phyloP scores from a whole-genome alignment of 2,329 filamentous ascomycete genomes.

The Neoascochyta sp. region DNA sequence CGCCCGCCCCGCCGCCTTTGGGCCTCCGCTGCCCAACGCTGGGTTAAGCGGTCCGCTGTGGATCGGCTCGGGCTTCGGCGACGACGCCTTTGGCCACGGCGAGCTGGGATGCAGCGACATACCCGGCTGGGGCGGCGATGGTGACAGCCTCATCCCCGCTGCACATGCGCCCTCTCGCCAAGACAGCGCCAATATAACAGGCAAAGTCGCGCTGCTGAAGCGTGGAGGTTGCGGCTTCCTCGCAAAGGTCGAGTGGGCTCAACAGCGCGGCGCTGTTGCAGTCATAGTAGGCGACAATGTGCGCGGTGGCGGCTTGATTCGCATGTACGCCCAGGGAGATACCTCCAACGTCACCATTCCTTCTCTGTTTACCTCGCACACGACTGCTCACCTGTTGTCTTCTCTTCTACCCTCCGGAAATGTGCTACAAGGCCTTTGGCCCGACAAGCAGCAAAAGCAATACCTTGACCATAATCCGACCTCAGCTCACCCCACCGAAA shows the following conservation, averaged over 20 bases:
- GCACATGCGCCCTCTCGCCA: constrained; percentile 90
- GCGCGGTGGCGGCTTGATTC: constrained; percentile 81
- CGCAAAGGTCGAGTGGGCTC: constrained; percentile 96
- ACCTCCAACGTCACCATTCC: constrained; percentile 94
- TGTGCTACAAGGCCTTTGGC: constrained; percentile 53
- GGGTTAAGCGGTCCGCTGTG: constrained; percentile 87
- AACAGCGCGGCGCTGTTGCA: constrained; percentile 81
- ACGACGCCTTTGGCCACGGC: constrained; percentile 64
- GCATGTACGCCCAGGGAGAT: constrained; percentile 97
- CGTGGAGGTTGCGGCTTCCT: constrained; percentile 93
- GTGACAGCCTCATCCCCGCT: constrained; percentile 8
- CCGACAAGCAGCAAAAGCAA: constrained; percentile 58
- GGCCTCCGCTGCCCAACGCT: constrained; percentile 67
- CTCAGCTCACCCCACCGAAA: constrained; percentile 1
- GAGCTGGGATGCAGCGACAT: constrained; percentile 95
- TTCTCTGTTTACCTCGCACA: constrained; percentile 90
- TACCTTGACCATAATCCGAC: no score
- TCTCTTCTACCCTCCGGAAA: constrained; percentile 64
- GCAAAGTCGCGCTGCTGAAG: constrained; percentile 87
- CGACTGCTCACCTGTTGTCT: constrained; percentile 87
- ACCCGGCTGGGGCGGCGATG: constrained; percentile 72
- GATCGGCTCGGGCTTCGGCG: constrained; percentile 88
- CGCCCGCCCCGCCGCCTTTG: constrained; percentile 88
- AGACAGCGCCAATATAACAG: constrained; percentile 85
- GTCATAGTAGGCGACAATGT: constrained; percentile 93